Percentiles rank a stretch among this genome's conserved stretches.
Evolutionary conservation across 768 basidiomycete species (phyloP).

Genomic region (Cystoderma amianthinum): DNA sequence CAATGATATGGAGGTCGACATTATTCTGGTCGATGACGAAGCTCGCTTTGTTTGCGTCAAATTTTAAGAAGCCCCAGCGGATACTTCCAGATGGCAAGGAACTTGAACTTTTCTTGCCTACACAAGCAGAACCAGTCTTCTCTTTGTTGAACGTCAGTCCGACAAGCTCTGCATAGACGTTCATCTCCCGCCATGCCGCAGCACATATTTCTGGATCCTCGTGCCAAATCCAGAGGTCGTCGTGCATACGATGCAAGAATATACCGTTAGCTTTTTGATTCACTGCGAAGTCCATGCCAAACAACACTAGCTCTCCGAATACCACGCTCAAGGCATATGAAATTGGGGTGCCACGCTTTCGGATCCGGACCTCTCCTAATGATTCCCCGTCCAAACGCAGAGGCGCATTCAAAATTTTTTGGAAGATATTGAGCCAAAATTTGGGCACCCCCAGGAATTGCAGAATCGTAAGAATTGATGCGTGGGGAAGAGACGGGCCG

Average conservation of each 20-base stretch:
- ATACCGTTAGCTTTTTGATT: slow-evolving; percentile 34
- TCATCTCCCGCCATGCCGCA: slow-evolving; percentile 33
- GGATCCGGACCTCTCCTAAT: slow-evolving; percentile 18
- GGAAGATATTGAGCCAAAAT: slow-evolving; percentile 21
- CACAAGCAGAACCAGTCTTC: slow-evolving; percentile 33
- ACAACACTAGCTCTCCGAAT: slow-evolving; percentile 33
- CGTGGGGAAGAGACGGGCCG: slow-evolving; percentile 32
- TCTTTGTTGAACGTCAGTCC: slow-evolving; percentile 32
- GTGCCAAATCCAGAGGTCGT: slow-evolving; percentile 40
- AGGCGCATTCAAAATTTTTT: slow-evolving; percentile 23
- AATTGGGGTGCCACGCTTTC: slow-evolving; percentile 36
- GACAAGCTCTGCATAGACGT: slow-evolving; percentile 28
- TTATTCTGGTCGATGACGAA: slow-evolving; percentile 30
- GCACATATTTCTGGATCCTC: slow-evolving; percentile 22
- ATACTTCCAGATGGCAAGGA: slow-evolving; percentile 26
- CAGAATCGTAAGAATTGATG: slow-evolving; percentile 28
- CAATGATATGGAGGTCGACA: slow-evolving; percentile 26
- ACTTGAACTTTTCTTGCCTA: slow-evolving; percentile 12
- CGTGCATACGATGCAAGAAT: slow-evolving; percentile 36
- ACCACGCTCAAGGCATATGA: slow-evolving; percentile 31
- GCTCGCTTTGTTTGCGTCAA: slow-evolving; percentile 18
- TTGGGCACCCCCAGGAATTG: slow-evolving; percentile 31
- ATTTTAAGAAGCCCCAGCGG: slow-evolving; percentile 32
- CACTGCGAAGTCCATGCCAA: slow-evolving; percentile 41
- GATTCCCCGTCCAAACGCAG: slow-evolving; percentile 25